Evolutionary conservation across 2,329 filamentous ascomycete species (phyloP), one percentile per base, ranked within the genome.

Genomic region (Ophiocordyceps unilateralis): DNA sequence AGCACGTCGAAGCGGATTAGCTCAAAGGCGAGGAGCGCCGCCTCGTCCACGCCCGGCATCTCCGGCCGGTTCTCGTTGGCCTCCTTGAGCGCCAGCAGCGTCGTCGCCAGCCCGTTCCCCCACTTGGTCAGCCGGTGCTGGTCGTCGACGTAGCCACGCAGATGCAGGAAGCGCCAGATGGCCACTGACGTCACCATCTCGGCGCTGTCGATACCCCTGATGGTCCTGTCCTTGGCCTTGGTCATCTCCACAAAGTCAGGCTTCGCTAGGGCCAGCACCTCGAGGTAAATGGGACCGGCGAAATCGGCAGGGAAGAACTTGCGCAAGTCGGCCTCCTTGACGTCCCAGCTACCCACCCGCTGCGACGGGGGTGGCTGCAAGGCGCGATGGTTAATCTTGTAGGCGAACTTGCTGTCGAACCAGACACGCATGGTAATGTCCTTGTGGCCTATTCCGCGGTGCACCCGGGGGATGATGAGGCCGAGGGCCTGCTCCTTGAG

Each of bases 81-180:
- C 39, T 74, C 71, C 48, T 76, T 65, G 20, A 88, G 62, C 9
- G 70, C 65, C 44, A 78, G 66, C 22, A 93, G 64, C 4, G 83
- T 79, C 24, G 75, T 74, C 24, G 78, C 77, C 34, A 96, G 68
- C 19, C 84, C 84, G 52, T 79, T 77, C 15, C 89, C 91, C 86
- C 87, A 94, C 9, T 68, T 63, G 9, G 88, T 94, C 47, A 95
- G 70, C 46, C 79, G 75, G 60, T 96, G 89, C 40, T 74, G 68
- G 41, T 78, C 70, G 51, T 91, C 76, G 40, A 93, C 70, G 54
- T 95, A 98, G 21, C 81, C 87, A 46, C 88, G 78, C 41, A 96
- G 70, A 55, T 94, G 85, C 20, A 98, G 70, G 61, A 95, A 91
- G 44, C 87, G 77, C 82, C 86, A 95, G 45, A 89, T 72, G 7